These are phyloP conservation scores for Haematococcus sp. DNA, from an alignment of 139 green algal species.

Conservation along the genomic window DNA sequence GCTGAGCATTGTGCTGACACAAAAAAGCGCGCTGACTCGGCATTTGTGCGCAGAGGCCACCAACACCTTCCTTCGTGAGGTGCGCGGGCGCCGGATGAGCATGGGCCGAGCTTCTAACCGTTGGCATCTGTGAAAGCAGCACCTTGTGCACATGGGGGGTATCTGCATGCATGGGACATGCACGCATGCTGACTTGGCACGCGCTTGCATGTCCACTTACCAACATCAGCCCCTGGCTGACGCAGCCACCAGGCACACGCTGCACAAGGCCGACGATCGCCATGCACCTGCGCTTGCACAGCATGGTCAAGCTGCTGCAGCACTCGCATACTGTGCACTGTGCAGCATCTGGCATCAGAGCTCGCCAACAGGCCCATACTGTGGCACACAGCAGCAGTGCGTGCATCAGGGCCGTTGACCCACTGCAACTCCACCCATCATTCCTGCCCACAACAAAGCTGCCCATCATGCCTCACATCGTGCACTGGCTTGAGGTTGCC, in stretches of 20 bases:
- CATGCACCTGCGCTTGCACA: background rate
- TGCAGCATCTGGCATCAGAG: too few species aligned
- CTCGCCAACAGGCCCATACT: too few species aligned
- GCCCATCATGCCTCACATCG: too few species aligned
- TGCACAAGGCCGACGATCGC: background rate
- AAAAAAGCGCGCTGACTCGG: too few species aligned
- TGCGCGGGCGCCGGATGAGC: background rate
- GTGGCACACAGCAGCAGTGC: too few species aligned
- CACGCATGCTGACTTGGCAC: too few species aligned
- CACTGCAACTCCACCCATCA: too few species aligned
- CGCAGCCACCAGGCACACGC: background rate
- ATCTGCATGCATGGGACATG: background rate
- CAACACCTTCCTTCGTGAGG: slow-evolving; percentile 11
- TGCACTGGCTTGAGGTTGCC: too few species aligned
- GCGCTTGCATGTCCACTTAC: background rate
- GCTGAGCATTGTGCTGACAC: too few species aligned
- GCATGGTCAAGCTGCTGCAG: background rate
- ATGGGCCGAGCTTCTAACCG: background rate
- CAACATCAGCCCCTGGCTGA: background rate
- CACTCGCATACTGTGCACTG: background rate
- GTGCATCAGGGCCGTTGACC: too few species aligned
- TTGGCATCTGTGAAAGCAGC: background rate
- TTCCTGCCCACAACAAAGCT: too few species aligned
- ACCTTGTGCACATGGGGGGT: background rate
- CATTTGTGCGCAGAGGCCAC: slow-evolving; percentile 11